These are phyloP conservation scores for Solanum pimpinellifolium DNA, from an alignment of 257 asterid genomes.

Conservation along the genomic window DNA sequence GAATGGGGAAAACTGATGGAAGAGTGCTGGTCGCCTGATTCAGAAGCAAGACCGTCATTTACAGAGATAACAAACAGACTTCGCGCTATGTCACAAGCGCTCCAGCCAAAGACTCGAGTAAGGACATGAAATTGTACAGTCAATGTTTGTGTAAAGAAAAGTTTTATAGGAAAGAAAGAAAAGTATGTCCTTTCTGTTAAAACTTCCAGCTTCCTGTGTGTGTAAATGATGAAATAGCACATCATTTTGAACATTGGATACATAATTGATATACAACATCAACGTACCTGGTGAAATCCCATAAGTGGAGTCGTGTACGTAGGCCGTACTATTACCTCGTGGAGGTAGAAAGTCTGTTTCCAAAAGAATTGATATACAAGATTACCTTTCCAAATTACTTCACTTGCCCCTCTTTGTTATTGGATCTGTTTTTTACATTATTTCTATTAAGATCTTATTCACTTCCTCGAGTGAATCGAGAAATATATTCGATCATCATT, in stretches of 20 bases:
- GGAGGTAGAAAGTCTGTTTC: not conserved
- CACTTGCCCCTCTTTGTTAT: not conserved
- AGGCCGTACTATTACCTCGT: not conserved
- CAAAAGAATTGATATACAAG: not conserved
- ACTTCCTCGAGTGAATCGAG: not conserved
- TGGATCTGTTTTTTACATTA: too few species aligned
- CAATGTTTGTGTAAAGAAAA: not conserved
- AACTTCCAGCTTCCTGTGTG: not conserved
- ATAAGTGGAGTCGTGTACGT: not conserved
- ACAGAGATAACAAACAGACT: slow-evolving; percentile 75
- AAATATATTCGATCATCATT: too few species aligned
- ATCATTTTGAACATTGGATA: not conserved
- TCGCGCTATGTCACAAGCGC: slow-evolving; percentile 40
- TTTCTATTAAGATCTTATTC: not conserved
- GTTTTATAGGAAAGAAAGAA: not conserved
- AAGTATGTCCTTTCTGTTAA: not conserved
- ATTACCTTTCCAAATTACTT: not conserved
- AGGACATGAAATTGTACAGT: slow-evolving; percentile 22
- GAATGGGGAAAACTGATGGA: slow-evolving; percentile 84
- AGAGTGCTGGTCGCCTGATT: slow-evolving; percentile 89
- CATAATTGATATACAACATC: not conserved
- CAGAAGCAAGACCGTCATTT: slow-evolving; percentile 66
- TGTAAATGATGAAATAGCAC: not conserved
- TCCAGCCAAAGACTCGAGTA: slow-evolving; percentile 58
- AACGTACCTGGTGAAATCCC: not conserved